Evolutionary conservation across 768 basidiomycete species (phyloP), one percentile per base, ranked within the genome.

Genomic region (Mycena haematopus): DNA sequence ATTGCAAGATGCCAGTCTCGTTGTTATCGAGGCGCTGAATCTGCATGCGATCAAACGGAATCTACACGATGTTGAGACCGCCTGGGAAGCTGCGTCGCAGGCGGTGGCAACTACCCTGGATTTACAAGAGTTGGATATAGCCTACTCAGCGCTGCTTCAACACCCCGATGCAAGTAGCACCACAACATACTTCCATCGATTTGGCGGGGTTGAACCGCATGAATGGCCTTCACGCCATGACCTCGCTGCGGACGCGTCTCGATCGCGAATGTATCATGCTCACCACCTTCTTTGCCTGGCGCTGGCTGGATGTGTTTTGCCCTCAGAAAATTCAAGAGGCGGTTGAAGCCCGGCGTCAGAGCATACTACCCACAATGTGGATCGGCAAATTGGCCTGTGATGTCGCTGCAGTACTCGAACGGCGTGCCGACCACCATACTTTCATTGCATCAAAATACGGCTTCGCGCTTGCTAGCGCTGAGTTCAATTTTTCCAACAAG

Each of bases 231-330:
- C 15, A 51, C 3, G 58, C 36, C 2, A 6, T 50, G 19, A 24
- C 7, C 19, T 17, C 35, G 8, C 52, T 61, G 2, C 52, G 45
- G 3, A 19, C 13, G 1, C 52, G 60, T 2, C 22, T 61, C 22
- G 53, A 61, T 24, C 52, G 52, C 2, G 44, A 60, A 31, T 42
- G 46, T 14, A 60, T 60, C 15, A 60, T 60, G 59, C 31, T 60
- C 17, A 60, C 52, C 14, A 53, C 31, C 1, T 60, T 21, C 52
- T 46, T 36, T 24, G 59, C 59, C 1, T 60, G 52, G 59, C 40
- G 52, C 13, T 60, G 59, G 59, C 52, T 60, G 0, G 42, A 55
- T 29, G 49, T 24, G 11, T 59, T 52, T 24, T 59, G 58, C 21
- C 58, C 49, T 2, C 1, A 5, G 8, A 10, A 29, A 24, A 54